phyloP scores from a whole-genome alignment of 2,329 filamentous ascomycete species.

The Aspergillus fructus region DNA sequence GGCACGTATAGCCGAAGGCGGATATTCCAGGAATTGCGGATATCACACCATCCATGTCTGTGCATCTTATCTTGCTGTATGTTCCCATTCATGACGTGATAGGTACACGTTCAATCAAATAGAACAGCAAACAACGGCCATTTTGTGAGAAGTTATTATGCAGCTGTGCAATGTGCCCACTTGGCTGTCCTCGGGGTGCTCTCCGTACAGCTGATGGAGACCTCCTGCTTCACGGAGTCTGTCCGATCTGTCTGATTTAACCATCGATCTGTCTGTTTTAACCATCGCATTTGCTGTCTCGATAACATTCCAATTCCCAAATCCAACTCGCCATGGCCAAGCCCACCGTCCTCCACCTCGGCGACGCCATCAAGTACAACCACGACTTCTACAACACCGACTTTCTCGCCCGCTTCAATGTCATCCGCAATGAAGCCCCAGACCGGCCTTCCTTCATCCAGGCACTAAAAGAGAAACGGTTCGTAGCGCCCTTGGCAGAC shows the following conservation, averaged over 20 bases:
- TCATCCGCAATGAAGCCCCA: constrained; percentile 9
- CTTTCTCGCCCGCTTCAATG: neutral
- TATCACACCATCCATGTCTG: too few relatives aligned
- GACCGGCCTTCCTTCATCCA: constrained; percentile 41
- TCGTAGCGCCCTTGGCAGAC: neutral
- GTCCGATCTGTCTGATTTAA: neutral
- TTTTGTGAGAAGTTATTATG: too few relatives aligned
- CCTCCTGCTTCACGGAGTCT: neutral
- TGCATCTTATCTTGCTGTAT: too few relatives aligned
- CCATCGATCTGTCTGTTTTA: neutral
- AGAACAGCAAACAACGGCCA: too few relatives aligned
- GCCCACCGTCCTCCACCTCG: constrained; percentile 43
- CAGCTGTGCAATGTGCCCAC: too few relatives aligned
- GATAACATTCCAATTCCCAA: neutral
- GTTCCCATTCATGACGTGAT: too few relatives aligned
- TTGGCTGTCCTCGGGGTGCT: too few relatives aligned
- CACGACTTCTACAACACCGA: constrained; percentile 34
- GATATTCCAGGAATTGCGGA: too few relatives aligned
- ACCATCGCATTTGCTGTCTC: too few relatives aligned
- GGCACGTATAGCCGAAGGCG: neutral
- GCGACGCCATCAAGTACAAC: constrained; percentile 48
- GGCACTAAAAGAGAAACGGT: constrained; percentile 34
- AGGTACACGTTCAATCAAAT: too few relatives aligned
- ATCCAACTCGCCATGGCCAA: constrained; percentile 13
- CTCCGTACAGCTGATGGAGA: too few relatives aligned